phyloP scores from a whole-genome alignment of 2,329 filamentous ascomycete species.

The Penicillium sp. region DNA sequence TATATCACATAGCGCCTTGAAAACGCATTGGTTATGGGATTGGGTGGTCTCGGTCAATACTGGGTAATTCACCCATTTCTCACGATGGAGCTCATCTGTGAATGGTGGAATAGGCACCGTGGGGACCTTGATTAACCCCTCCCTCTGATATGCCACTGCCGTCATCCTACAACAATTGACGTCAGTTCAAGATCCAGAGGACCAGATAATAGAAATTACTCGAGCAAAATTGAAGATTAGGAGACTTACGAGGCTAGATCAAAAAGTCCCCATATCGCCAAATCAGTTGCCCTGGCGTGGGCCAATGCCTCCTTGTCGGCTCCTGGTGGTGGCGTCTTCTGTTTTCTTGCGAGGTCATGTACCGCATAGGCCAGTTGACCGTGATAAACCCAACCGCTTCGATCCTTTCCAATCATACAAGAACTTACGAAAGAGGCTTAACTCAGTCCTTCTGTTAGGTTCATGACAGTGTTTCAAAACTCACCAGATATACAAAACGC shows the following conservation, averaged over 20 bases:
- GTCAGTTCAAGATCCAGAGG: too few species aligned
- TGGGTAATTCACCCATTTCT: slow-evolving; percentile 24
- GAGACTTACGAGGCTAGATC: slow-evolving; percentile 24
- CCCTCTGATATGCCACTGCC: slow-evolving; percentile 18
- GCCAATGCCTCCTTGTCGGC: slow-evolving; percentile 15
- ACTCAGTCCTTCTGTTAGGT: background rate
- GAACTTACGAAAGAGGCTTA: slow-evolving; percentile 19
- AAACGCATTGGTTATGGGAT: slow-evolving; percentile 18
- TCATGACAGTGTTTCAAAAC: slow-evolving; percentile 1
- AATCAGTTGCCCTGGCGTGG: slow-evolving; percentile 12
- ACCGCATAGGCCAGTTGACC: slow-evolving; percentile 24
- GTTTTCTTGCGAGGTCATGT: slow-evolving; percentile 20
- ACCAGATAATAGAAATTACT: too few species aligned
- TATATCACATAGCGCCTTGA: slow-evolving; percentile 17
- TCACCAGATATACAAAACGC: slow-evolving; percentile 29
- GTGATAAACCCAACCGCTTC: slow-evolving; percentile 27
- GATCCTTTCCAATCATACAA: slow-evolving; percentile 30
- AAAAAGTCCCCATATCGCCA: slow-evolving; percentile 24
- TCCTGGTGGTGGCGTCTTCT: slow-evolving; percentile 5
- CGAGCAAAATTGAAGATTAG: too few species aligned
- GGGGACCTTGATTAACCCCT: slow-evolving; percentile 16
- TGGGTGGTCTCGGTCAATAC: slow-evolving; percentile 6
- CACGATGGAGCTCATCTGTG: slow-evolving; percentile 8
- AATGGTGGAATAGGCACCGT: slow-evolving; percentile 5
- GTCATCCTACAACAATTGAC: slow-evolving; percentile 13